Evolutionary conservation across 805 yeast species (phyloP).

Genomic region (Candida maesae): DNA sequence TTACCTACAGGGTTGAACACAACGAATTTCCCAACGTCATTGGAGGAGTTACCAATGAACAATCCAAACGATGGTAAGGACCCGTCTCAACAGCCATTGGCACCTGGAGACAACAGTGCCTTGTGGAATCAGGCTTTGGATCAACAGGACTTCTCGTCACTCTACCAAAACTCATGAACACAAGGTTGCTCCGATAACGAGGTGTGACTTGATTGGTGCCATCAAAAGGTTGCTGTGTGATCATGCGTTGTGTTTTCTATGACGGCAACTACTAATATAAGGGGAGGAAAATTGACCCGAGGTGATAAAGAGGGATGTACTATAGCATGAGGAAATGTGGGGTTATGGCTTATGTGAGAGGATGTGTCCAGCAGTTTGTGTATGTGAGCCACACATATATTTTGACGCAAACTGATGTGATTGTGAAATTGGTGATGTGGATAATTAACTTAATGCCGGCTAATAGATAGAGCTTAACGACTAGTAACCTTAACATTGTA

Average conservation of each 20-base stretch:
- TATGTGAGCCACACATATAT: too few relatives aligned
- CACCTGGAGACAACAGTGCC: not conserved
- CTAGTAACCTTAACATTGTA: not conserved
- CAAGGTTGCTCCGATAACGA: not conserved
- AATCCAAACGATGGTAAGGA: conserved; percentile 1
- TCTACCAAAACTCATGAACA: conserved; percentile 1
- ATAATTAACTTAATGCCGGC: not conserved
- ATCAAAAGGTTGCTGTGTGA: too few relatives aligned
- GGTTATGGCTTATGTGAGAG: too few relatives aligned
- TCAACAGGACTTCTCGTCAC: conserved; percentile 3
- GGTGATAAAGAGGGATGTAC: too few relatives aligned
- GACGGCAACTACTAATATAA: too few relatives aligned
- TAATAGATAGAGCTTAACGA: not conserved
- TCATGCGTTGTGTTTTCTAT: too few relatives aligned
- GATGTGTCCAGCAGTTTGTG: too few relatives aligned
- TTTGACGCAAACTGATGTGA: too few relatives aligned
- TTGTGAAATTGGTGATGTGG: not conserved
- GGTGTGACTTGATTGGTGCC: too few relatives aligned
- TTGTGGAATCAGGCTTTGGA: not conserved
- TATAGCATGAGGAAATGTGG: too few relatives aligned
- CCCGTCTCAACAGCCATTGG: not conserved
- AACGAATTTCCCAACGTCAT: conserved; percentile 21
- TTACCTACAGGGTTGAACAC: conserved; percentile 26
- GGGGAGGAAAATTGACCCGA: too few relatives aligned
- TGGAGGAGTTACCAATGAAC: conserved; percentile 22